Evolutionary conservation across 2,329 filamentous ascomycete genomes (phyloP).

Genomic region (Metarhizium sp.): DNA sequence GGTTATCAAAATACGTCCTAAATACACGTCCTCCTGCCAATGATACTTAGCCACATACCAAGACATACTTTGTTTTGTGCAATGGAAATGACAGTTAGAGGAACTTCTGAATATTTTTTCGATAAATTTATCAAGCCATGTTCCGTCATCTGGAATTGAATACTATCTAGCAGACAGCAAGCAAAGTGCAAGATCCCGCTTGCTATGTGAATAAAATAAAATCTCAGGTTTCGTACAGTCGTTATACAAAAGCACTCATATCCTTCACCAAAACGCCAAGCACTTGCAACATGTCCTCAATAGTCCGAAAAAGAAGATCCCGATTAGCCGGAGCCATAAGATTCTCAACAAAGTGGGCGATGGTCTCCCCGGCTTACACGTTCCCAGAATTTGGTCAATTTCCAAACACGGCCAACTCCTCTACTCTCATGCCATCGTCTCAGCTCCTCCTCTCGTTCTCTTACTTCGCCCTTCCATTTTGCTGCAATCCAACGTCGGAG

Average conservation of each 20-base stretch:
- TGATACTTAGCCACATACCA: too few relatives aligned
- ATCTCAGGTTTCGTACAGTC: neutral
- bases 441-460: constrained; percentile 37
- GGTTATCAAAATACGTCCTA: too few relatives aligned
- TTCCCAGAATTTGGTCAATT: constrained; percentile 59
- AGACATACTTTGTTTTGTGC: too few relatives aligned
- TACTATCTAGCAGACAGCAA: neutral
- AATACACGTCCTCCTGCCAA: too few relatives aligned
- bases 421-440: constrained; percentile 38
- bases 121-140: neutral
- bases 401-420: constrained; percentile 49
- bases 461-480: constrained; percentile 46
- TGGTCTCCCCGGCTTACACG: constrained; percentile 36
- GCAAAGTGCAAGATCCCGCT: neutral
- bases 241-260: neutral
- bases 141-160: neutral
- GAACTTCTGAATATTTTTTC: neutral
- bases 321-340: neutral
- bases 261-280: neutral
- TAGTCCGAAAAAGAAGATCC: neutral
- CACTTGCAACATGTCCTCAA: neutral
- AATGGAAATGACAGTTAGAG: too few relatives aligned
- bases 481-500: constrained; percentile 54
- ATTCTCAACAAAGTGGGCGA: neutral
- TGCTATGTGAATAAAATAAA: neutral